Evolutionary conservation across 176 grass and related monocot genomes (phyloP), one percentile per base, ranked within the genome.

Genomic region (Oryza meyeriana): DNA sequence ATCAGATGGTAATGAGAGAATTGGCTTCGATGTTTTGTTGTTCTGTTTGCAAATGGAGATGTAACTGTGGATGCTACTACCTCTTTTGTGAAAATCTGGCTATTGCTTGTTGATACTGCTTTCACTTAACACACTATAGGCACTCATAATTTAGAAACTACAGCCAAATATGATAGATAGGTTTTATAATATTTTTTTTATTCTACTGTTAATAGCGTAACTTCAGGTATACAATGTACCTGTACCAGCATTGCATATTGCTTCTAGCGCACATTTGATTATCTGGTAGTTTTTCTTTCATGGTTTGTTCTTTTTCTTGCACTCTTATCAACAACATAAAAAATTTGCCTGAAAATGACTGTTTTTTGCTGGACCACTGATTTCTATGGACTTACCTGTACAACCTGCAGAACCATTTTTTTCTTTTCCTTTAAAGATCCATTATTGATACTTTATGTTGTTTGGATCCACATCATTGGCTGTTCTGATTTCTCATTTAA

Each of bases 1-100:
- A 94, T 75, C 89, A 94, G 66, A 94, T 94, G 93, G 93, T 94
- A 94, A 85, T 83, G 82, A 59, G 11, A 64, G 48, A 81, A 5
- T 64, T 48, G 30, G 25, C 12, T 45, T 45, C 61, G 78, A 35
- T 10, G 22, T 83, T 24, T 52, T 31, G 14, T 65, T 41, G 4
- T 77, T 81, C 59, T 44, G 68, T 40, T 40, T 76, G 13, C 77
- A 85, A 44, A 38, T 72, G 44, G 28, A 45, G 45, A 35, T 33
- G 44, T 14, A 80, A 28, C 30, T 80, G 34, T 67, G 26, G 38
- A 80, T 25, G 50, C 65, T 42, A 58, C 20, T 18, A 20, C 8
- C 45, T 68, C 42, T 87, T 52, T 27, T 70, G 13, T 83, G 66
- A 9, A 47, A 61, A 61, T 58, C 27, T 14, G 24, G 4, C 17